Evolutionary conservation across 129 eudicot genomes (phyloP), one percentile per base, ranked within the genome.

Genomic region (Logfia minima): DNA sequence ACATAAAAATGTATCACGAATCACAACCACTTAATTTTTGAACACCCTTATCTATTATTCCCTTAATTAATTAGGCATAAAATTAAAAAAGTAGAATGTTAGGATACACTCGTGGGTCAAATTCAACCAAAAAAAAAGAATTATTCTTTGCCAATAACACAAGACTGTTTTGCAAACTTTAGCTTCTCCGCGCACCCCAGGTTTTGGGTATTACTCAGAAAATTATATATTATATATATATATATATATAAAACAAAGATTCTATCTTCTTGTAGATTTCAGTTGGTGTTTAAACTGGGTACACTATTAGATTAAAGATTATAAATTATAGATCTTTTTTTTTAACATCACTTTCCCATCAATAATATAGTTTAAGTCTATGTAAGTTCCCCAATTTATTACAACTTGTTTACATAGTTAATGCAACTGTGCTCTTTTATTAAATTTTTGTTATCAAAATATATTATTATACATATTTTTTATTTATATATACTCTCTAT

Each of bases 91-190:
- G 48, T 41, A 41, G 48, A 9, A 41, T 41, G 48, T 58, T 58
- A 58, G 10, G 26, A 58, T n/a, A n/a, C 24, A 58, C 63, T n/a
- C 63, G 26, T 58, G 63, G 26, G 26, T 58, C 13, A 64, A 71
- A 19, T 32, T 21, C n/a, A 13, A 45, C 66, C 35, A 74, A 65
- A 64, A 74, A 64, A 64, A 63, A 28, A 43, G 75, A 68, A 59
- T 74, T 5, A 81, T 81, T 75, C 84, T 68, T 81, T 81, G 75
- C 84, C 84, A 69, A 74, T 1, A 59, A 31, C 72, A 68, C 80
- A 75, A 61, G 71, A 68, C 53, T 59, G 18, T 48, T 6, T 29
- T 31, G 78, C 72, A 53, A 72, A 45, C 83, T 79, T 79, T 37
- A 64, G 78, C 60, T 73, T 62, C 82, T 62, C 26, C 29, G 18